Evolutionary conservation across 306 rosid genomes (phyloP).

Genomic region (Begonia peltatifolia): DNA sequence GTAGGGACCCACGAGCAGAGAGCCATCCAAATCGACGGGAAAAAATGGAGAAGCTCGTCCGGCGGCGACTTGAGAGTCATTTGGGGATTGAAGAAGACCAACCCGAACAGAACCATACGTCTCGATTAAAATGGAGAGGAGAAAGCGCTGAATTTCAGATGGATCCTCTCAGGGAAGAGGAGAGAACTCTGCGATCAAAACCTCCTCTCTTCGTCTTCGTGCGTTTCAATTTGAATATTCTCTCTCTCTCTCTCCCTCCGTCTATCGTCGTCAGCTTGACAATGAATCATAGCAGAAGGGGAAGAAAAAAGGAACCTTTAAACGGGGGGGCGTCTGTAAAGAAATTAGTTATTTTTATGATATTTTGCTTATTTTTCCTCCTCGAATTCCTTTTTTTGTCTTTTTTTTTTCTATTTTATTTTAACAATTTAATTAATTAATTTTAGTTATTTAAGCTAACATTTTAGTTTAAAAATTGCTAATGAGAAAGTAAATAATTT

Average conservation of each 20-base stretch:
- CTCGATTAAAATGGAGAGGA: constrained; percentile 2
- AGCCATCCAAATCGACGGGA: constrained; percentile 30
- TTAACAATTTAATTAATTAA: too few relatives aligned
- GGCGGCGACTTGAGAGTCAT: constrained; percentile 31
- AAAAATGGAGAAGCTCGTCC: constrained; percentile 7
- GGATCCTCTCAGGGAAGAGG: background rate
- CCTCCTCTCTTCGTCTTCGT: background rate
- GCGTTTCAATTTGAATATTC: constrained; percentile 6
- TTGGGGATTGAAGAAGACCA: constrained; percentile 5
- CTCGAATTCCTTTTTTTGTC: too few relatives aligned
- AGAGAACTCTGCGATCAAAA: constrained; percentile 11
- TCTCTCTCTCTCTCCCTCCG: constrained; percentile 5
- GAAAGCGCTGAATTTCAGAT: background rate
- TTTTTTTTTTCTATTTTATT: too few relatives aligned
- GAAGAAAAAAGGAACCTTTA: constrained; percentile 9
- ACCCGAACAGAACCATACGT: constrained; percentile 10
- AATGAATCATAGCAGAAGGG: background rate
- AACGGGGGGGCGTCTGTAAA: background rate
- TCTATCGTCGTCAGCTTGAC: background rate
- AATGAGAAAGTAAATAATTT: too few relatives aligned
- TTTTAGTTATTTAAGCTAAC: too few relatives aligned
- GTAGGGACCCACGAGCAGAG: constrained; percentile 18
- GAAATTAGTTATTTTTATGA: background rate
- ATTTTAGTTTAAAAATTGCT: too few relatives aligned
- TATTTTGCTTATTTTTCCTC: background rate